phyloP scores from a whole-genome alignment of 306 rosid genomes.

The Betula pendula region DNA sequence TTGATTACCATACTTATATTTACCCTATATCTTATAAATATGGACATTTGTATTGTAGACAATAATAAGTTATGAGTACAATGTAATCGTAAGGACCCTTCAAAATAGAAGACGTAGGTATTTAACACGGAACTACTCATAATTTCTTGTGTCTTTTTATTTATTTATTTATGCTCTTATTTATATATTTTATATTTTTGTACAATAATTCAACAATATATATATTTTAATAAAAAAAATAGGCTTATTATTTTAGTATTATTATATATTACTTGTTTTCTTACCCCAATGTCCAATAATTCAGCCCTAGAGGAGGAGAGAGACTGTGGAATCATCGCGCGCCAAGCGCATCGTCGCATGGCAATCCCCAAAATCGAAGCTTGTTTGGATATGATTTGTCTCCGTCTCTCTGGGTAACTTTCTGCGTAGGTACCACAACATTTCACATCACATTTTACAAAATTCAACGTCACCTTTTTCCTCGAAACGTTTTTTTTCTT shows the following conservation, averaged over 20 bases:
- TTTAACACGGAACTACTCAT: too few species aligned
- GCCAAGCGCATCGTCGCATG: background rate
- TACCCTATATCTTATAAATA: too few species aligned
- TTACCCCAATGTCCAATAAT: background rate
- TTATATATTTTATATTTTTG: too few species aligned
- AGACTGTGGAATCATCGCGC: too few species aligned
- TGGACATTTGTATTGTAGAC: too few species aligned
- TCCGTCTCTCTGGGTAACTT: background rate
- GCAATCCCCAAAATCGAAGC: background rate
- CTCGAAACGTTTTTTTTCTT: background rate
- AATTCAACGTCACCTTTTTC: background rate
- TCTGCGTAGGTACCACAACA: background rate
- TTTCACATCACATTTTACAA: background rate
- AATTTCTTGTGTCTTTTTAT: too few species aligned
- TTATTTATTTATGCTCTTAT: too few species aligned
- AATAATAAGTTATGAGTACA: too few species aligned
- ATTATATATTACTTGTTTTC: background rate
- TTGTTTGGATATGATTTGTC: background rate
- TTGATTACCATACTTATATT: too few species aligned
- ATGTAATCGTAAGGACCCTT: too few species aligned
- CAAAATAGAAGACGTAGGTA: too few species aligned
- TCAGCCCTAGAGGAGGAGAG: background rate
- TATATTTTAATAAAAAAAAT: background rate
- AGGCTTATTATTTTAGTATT: background rate
- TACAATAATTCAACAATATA: too few species aligned